Evolutionary conservation across 78 protist genomes (phyloP).

Genomic region (Creolimax fragrantissima): DNA sequence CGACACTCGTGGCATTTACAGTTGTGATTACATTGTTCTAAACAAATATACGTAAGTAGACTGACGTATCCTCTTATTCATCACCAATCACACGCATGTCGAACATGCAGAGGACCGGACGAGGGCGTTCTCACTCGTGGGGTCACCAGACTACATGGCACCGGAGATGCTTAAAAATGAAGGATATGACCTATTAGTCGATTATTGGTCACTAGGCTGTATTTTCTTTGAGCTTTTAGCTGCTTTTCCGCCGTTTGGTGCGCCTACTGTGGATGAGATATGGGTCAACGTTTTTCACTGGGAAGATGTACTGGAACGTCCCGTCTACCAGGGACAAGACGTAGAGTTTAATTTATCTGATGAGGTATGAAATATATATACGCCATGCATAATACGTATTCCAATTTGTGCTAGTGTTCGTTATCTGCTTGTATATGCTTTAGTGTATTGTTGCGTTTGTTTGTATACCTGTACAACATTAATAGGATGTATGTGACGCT

Average conservation of each 20-base stretch:
- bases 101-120: background rate
- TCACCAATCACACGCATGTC: too few species aligned
- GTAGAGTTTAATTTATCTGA: constrained; percentile 17
- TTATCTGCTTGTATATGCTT: background rate
- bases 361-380: background rate
- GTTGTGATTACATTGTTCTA: too few species aligned
- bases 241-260: constrained; percentile 29
- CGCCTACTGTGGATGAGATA: background rate
- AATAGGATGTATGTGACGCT: too few species aligned
- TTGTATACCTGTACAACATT: too few species aligned
- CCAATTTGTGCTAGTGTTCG: background rate
- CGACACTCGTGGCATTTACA: too few species aligned
- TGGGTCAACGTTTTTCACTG: constrained; percentile 37
- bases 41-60: too few species aligned
- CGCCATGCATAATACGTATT: background rate
- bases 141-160: constrained; percentile 31
- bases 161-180: background rate
- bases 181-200: constrained; percentile 19
- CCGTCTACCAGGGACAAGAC: background rate
- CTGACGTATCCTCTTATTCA: too few species aligned
- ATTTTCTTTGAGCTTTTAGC: constrained; percentile 27
- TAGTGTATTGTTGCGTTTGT: background rate
- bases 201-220: constrained; percentile 31
- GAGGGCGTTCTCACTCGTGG: constrained; percentile 9
- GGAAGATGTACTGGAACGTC: constrained; percentile 38